Percentiles rank a stretch among this genome's conserved stretches.
Conservation (phyloP, 306 rosid species). For the Quercus rubra region DNA sequence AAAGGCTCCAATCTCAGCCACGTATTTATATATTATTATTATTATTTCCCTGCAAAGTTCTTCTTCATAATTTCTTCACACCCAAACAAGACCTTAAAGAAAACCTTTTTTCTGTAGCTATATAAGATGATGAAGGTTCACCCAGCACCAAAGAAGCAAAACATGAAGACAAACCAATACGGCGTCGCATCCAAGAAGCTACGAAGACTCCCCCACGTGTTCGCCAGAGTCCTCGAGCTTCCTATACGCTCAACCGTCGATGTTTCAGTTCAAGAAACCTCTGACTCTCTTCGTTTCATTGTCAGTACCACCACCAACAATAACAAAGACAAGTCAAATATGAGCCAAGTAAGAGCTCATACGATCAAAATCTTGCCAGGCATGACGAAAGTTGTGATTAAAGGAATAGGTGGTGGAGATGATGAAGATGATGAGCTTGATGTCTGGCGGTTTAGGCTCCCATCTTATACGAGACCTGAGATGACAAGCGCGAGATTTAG, state of each 20-base stretch:
- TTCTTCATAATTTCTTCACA: neutral
- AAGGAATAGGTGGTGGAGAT: conserved; percentile 32
- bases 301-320: conserved; percentile 5
- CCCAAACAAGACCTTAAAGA: neutral
- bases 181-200: conserved; percentile 41
- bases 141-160: conserved; percentile 23
- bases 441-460: conserved; percentile 49
- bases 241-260: conserved; percentile 46
- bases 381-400: conserved; percentile 39
- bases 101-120: neutral
- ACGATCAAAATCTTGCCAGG: conserved; percentile 47
- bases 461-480: conserved; percentile 44
- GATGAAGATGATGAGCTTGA: conserved; percentile 12
- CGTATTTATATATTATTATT: neutral
- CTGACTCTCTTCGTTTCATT: conserved; percentile 36
- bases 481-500: conserved; percentile 36
- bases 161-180: conserved; percentile 18
- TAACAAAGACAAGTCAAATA: neutral
- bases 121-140: conserved; percentile 29
- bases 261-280: conserved; percentile 44
- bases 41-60: neutral
- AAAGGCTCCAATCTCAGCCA: neutral
- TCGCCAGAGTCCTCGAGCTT: conserved; percentile 47
- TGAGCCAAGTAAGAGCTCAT: conserved; percentile 31
- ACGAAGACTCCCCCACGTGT: conserved; percentile 53